Conservation (phyloP, 2,329 filamentous ascomycete species). For the Aspergillus fijiensis region DNA sequence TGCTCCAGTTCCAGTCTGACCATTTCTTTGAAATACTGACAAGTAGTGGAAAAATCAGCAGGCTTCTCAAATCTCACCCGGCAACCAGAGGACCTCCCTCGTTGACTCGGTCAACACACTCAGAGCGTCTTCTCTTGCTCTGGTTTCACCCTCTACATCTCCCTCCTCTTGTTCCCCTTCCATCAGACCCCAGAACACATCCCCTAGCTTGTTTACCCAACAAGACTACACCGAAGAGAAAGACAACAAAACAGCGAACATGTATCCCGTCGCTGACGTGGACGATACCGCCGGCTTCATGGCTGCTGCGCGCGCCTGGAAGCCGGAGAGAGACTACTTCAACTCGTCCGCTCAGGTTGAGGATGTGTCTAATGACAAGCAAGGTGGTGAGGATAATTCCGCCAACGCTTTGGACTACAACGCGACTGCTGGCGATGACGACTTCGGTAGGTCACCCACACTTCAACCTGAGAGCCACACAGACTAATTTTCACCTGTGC, state of each 20-base stretch:
- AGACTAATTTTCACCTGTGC: background rate
- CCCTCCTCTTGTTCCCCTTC: background rate
- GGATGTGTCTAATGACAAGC: conserved; percentile 8
- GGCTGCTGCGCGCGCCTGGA: conserved; percentile 25
- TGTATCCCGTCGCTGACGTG: conserved; percentile 18
- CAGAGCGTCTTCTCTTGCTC: background rate
- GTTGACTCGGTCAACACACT: background rate
- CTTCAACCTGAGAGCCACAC: background rate
- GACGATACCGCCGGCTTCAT: conserved; percentile 31
- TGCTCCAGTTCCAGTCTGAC: background rate
- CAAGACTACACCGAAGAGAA: background rate
- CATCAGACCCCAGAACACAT: background rate
- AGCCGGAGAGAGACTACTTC: conserved; percentile 8
- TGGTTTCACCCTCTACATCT: background rate
- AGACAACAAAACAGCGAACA: conserved; percentile 2
- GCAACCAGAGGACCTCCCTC: background rate
- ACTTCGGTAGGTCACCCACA: conserved; percentile 2
- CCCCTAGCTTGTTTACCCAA: background rate
- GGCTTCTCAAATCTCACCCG: background rate
- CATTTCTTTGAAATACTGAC: background rate
- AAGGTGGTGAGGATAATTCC: background rate
- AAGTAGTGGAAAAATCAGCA: background rate
- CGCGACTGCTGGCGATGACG: background rate
- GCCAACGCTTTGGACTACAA: background rate
- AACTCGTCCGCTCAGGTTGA: conserved; percentile 1